Evolutionary conservation across 768 basidiomycete species (phyloP), one percentile per base, ranked within the genome.

Genomic region (Serendipita indica): DNA sequence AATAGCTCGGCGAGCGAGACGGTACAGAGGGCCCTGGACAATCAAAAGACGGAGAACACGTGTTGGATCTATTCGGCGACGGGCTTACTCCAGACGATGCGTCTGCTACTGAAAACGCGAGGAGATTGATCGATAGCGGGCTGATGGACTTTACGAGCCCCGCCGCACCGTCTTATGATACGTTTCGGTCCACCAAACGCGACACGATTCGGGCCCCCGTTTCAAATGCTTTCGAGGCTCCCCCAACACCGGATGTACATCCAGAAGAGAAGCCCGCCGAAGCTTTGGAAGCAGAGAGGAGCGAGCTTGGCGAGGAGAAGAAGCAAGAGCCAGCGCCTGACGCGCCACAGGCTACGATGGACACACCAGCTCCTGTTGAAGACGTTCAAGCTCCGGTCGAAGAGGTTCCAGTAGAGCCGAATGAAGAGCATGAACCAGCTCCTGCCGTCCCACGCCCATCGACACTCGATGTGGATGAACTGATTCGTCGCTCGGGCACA

Each of bases 301-400:
- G 20, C 16, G 12, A 54, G 16, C 7, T 27, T 6, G 10, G 16
- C 4, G 10, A 10, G 4, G 20, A 20, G 22, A 30, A 18, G 30
- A 16, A 16, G 16, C 10, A n/a, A 16, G 49, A 54, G n/a, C 41
- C 41, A 18, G 41, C 6, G 1, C 41, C 18, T n/a, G 27, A 43
- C 18, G 7, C 18, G 35, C 12, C 18, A 25, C 41, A n/a, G 27
- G 41, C 16, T 43, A n/a, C 7, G 16, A n/a, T 18, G 16, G 41
- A 18, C 18, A 25, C 6, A n/a, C 41, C 41, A 7, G 41, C 16
- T 6, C 16, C 41, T 43, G 41, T 62, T 6, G 57, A 59, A n/a
- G 56, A 57, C 35, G 52, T 28, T 27, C 34, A 56, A 35, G 37
- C 54, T 7, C 58, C 46, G 20, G 61, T 28, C 5, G 61, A 27